Conservation (phyloP, 306 rosid genomes). For the Sechiopsis laciniata region DNA sequence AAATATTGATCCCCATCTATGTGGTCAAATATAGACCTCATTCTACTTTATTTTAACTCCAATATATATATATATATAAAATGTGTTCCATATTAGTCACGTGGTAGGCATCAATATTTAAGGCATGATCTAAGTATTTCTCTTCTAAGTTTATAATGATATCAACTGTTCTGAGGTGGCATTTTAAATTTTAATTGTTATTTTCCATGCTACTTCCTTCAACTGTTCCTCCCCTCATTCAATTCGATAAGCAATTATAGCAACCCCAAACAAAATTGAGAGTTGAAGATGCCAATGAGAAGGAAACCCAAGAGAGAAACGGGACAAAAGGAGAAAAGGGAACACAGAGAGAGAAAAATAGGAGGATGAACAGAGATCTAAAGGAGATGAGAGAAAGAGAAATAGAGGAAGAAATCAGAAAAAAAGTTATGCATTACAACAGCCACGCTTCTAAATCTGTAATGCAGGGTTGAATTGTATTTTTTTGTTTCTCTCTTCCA, state of each 20-base stretch:
- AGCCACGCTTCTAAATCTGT: not conserved
- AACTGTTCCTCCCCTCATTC: not conserved
- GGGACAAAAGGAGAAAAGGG: not conserved
- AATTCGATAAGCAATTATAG: not conserved
- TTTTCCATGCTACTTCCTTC: too few relatives aligned
- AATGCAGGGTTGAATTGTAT: not conserved
- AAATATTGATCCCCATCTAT: too few relatives aligned
- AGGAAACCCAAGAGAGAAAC: constrained; percentile 5
- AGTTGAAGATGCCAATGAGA: not conserved
- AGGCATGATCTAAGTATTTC: too few relatives aligned
- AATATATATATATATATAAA: too few relatives aligned
- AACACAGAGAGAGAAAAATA: not conserved
- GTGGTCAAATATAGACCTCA: too few relatives aligned
- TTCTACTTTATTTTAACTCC: too few relatives aligned
- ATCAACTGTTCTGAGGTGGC: too few relatives aligned
- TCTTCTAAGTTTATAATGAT: not conserved
- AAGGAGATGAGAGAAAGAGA: not conserved
- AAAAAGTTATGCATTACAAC: too few relatives aligned
- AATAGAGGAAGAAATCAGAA: not conserved
- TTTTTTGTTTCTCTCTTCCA: not conserved
- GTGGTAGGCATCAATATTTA: too few relatives aligned
- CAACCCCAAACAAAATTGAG: not conserved
- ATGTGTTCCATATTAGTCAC: too few relatives aligned
- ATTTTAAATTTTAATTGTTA: too few relatives aligned
- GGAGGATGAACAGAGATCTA: not conserved